Percentiles rank a stretch among this genome's conserved stretches.
Evolutionary conservation across 192 early-diverging fungal species (phyloP).

Genomic region (Rhizoclosmatium globosum): DNA sequence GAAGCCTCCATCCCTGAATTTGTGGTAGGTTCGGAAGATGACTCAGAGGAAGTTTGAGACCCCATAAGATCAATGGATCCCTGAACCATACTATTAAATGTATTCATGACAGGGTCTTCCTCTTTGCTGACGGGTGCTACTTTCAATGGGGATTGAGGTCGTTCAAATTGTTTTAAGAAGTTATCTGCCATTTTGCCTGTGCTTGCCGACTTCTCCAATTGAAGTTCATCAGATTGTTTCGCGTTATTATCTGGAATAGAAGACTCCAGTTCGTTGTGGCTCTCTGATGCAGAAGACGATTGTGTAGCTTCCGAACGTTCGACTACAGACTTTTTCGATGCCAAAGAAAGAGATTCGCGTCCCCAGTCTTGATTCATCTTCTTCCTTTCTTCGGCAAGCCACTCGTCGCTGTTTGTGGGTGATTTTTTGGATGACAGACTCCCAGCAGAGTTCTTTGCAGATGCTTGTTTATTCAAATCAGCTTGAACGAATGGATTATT

Average conservation of each 20-base stretch:
- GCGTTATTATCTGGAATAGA: too few species aligned
- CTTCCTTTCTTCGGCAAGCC: conserved; percentile 46
- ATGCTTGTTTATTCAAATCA: background rate
- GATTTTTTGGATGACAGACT: conserved; percentile 7
- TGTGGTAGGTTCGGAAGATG: background rate
- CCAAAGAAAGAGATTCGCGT: background rate
- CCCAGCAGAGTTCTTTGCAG: background rate
- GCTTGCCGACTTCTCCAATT: background rate
- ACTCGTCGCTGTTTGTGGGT: conserved; percentile 41
- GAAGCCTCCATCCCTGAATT: background rate
- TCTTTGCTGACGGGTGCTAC: background rate
- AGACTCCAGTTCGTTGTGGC: conserved; percentile 5
- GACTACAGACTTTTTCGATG: too few species aligned
- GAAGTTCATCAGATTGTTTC: too few species aligned
- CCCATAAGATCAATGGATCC: background rate
- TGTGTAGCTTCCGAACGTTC: too few species aligned
- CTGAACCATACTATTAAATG: conserved; percentile 15
- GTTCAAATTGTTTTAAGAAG: conserved; percentile 22
- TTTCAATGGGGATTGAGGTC: background rate
- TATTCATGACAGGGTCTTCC: background rate
- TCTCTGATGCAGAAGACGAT: background rate
- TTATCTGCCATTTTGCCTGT: background rate
- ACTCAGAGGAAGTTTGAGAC: background rate
- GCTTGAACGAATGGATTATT: background rate
- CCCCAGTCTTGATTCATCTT: conserved; percentile 50